Percentiles rank a stretch among this genome's conserved stretches.
phyloP scores from a whole-genome alignment of 345 rosid genomes.

The Populus nigra region DNA sequence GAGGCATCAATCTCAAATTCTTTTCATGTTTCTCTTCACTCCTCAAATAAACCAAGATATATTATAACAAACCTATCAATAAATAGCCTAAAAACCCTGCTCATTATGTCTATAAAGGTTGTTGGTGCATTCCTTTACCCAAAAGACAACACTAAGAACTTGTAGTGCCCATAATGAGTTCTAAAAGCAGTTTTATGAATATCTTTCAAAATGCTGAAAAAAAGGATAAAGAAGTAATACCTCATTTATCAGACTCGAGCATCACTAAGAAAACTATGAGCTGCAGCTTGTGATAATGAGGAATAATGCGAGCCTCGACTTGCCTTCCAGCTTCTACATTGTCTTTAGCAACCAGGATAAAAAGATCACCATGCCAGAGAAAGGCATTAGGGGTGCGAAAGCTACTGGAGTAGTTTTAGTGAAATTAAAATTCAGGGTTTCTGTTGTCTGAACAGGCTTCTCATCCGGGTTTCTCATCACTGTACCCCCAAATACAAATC shows the following conservation, averaged over 20 bases:
- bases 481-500: constrained; percentile 28
- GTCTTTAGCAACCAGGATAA: neutral
- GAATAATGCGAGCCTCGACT: constrained; percentile 17
- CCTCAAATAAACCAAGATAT: too few species aligned
- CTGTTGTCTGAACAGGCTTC: constrained; percentile 23
- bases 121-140: too few species aligned
- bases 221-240: neutral
- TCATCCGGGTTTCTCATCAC: constrained; percentile 20
- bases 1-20: too few species aligned
- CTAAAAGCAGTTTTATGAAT: too few species aligned
- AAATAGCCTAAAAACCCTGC: too few species aligned
- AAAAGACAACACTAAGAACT: too few species aligned
- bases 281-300: constrained; percentile 28
- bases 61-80: too few species aligned
- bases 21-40: too few species aligned
- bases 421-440: constrained; percentile 34
- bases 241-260: constrained; percentile 37
- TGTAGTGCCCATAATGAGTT: too few species aligned
- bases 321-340: neutral
- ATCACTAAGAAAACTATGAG: constrained; percentile 27
- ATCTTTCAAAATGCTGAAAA: neutral
- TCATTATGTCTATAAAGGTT: too few species aligned
- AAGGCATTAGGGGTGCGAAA: constrained; percentile 16
- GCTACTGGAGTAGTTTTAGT: constrained; percentile 31
- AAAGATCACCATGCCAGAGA: neutral